These are phyloP conservation scores for Pterulicium gracile DNA, from an alignment of 1,284 basidiomycete genomes.

Conservation along the genomic window DNA sequence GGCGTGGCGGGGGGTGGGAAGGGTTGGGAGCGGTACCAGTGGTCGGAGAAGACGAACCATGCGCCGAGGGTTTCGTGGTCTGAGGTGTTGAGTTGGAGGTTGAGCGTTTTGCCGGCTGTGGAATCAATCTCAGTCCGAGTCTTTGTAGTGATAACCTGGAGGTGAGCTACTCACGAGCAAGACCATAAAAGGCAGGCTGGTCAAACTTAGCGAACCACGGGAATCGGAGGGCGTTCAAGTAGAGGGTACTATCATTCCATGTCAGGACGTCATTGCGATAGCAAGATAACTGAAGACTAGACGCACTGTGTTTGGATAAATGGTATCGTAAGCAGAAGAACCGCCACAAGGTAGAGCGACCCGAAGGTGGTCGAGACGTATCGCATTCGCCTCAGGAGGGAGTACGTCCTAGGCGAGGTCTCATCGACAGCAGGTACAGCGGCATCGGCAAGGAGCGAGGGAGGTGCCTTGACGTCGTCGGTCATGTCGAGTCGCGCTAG, in stretches of 20 bases:
- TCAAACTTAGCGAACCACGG: slow-evolving; percentile 59
- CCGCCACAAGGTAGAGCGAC: slow-evolving; percentile 39
- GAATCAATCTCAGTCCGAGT: slow-evolving; percentile 1
- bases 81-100: slow-evolving; percentile 57
- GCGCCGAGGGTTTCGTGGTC: slow-evolving; percentile 79
- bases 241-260: slow-evolving; percentile 37
- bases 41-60: slow-evolving; percentile 81
- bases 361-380: slow-evolving; percentile 20
- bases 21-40: slow-evolving; percentile 40
- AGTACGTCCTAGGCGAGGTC: neutral
- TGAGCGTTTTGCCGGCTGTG: slow-evolving; percentile 69
- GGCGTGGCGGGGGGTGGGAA: slow-evolving; percentile 21
- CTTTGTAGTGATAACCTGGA: neutral
- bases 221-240: slow-evolving; percentile 55
- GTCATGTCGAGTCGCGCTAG: too few relatives aligned
- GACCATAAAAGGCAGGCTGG: slow-evolving; percentile 65
- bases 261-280: slow-evolving; percentile 8
- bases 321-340: slow-evolving; percentile 50
- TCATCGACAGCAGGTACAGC: too few relatives aligned
- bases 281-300: slow-evolving; percentile 7
- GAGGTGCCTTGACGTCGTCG: too few relatives aligned
- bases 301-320: slow-evolving; percentile 68
- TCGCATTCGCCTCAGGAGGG: neutral
- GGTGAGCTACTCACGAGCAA: slow-evolving; percentile 56
- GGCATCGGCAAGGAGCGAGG: too few relatives aligned